Percentiles rank a stretch among this genome's conserved stretches.
Conservation (phyloP, 768 basidiomycete species). For the Phlebiopsis flavidoalba region DNA sequence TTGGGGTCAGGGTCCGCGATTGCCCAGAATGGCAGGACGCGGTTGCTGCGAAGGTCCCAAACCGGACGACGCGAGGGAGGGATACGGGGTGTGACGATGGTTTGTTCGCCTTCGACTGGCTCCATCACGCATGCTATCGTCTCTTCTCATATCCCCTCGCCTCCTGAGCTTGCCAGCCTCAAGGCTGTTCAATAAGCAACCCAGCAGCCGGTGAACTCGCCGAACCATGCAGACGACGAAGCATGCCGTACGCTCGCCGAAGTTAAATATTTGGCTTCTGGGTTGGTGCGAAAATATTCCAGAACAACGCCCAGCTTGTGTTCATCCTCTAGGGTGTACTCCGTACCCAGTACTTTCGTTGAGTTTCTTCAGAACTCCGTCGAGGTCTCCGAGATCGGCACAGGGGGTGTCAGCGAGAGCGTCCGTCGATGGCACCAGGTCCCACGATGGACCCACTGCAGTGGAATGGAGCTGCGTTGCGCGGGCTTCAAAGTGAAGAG, state of each 20-base stretch:
- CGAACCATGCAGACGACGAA: background rate
- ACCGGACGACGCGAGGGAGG: background rate
- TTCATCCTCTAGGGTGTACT: background rate
- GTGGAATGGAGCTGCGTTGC: background rate
- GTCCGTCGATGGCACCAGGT: background rate
- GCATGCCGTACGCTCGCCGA: background rate
- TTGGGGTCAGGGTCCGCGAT: background rate
- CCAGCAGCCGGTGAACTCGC: background rate
- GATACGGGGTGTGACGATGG: background rate
- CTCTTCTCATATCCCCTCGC: too few species aligned
- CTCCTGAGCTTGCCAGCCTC: background rate
- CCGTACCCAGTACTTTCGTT: background rate
- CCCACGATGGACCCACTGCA: background rate
- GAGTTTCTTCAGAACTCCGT: background rate
- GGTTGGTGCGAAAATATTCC: background rate
- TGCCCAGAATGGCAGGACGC: background rate
- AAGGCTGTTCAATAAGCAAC: too few species aligned
- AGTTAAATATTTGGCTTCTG: background rate
- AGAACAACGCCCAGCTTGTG: background rate
- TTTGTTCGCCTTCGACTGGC: background rate
- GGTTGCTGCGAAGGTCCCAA: background rate
- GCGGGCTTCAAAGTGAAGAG: background rate
- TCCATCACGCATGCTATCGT: background rate
- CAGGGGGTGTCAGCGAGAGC: constrained; percentile 4
- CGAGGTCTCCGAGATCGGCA: background rate